Evolutionary conservation across 768 basidiomycete species (phyloP).

Genomic region (Russula abietina): DNA sequence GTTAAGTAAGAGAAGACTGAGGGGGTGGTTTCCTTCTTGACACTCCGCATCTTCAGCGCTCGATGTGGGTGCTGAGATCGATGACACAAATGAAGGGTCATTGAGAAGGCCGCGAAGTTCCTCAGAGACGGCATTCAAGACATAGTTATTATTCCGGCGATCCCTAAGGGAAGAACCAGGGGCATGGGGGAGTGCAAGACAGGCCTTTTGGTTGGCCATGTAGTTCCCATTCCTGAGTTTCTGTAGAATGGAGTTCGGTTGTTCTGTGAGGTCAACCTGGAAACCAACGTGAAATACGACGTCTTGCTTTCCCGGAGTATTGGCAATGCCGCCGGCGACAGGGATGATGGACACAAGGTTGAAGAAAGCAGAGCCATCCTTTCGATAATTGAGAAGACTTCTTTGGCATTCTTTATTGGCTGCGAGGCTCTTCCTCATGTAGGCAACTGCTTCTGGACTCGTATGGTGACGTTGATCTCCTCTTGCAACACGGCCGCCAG

Average conservation of each 20-base stretch:
- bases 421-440: constrained; percentile 58
- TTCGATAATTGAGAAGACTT: constrained; percentile 81
- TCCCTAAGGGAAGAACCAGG: constrained; percentile 28
- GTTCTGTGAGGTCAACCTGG: constrained; percentile 87
- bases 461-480: constrained; percentile 54
- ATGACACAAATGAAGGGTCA: constrained; percentile 43
- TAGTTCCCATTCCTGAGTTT: constrained; percentile 76
- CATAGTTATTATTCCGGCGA: constrained; percentile 31
- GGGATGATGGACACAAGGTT: constrained; percentile 93
- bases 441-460: constrained; percentile 58
- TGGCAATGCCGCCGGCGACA: constrained; percentile 53
- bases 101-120: constrained; percentile 46
- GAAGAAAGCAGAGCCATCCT: constrained; percentile 78
- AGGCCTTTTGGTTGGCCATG: constrained; percentile 50
- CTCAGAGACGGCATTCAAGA: constrained; percentile 42
- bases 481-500: constrained; percentile 48
- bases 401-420: constrained; percentile 87
- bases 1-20: constrained; percentile 59
- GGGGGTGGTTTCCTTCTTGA: constrained; percentile 39
- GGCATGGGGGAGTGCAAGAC: constrained; percentile 22
- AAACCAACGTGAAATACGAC: constrained; percentile 89
- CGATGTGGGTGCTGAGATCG: constrained; percentile 25
- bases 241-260: constrained; percentile 77
- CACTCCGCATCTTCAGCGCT: constrained; percentile 26
- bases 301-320: constrained; percentile 50